Base-by-base conservation (phyloP, 2,329 filamentous ascomycete genomes). In the Thermomyces lanuginosus region DNA sequence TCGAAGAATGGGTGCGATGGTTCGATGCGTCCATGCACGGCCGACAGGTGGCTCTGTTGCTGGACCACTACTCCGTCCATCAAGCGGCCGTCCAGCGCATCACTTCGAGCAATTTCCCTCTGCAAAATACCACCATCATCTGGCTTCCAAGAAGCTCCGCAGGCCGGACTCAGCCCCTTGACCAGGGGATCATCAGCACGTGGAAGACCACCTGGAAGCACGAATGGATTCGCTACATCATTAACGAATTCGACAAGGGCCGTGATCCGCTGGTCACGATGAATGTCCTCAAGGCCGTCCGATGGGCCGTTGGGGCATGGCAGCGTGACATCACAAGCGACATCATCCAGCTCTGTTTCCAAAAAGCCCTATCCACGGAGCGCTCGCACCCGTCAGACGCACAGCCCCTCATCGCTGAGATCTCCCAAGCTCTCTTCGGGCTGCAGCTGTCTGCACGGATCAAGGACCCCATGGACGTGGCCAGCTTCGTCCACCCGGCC, bases 61-160 rank as follows among this genome's bases (percentile, higher is more conserved):
- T 39, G 5, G 37, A 39, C 8, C 26, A 28, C 15, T 32, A 30
- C 11, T 27, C 18, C 9, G 34, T 29, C 6, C 36, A 39, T 16
- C 16, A 21, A 15, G 21, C 27, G 4, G 35, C 28, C 6, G 6
- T 34, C 8, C 21, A 22, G 8, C 2, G 16, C 3, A 24, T 32
- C 12, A 8, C 17, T 16, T 6, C 15, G 12, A 26, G 22, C 19
- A 6, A 26, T 8, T 28, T 28, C 4, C 31, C 36, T 12, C 34
- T 34, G 21, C 11, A 29, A 8, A 34, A 38, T 24, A 27, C 36
- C 5, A 20, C 26, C 10, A 14, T 38, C 6, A 30, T 28, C 20
- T 25, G 28, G n/a, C 36, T 39, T 13, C 37, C 36, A 1, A 8
- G 21, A 12, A 26, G 27, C 8, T 16, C 26, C n/a, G 26, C 24